phyloP scores from a whole-genome alignment of 2,329 filamentous ascomycete species.

The Talaromyces sp. region DNA sequence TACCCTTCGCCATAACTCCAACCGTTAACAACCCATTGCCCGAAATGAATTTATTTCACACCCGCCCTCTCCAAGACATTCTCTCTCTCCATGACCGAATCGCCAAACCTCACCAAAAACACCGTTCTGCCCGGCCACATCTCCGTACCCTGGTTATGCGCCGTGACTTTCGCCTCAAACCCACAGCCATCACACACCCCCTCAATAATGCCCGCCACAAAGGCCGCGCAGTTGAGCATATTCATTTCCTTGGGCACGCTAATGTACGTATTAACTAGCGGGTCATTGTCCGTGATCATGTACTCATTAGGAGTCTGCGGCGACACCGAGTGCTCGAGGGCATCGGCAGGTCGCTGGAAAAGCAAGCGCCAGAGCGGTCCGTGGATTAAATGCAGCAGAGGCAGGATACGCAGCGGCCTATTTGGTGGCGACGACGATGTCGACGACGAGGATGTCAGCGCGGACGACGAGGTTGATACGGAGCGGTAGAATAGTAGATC shows the following conservation, averaged over 20 bases:
- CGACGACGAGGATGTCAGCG: conserved; percentile 66
- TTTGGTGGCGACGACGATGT: conserved; percentile 63
- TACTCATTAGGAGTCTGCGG: conserved; percentile 86
- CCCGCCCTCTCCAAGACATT: conserved; percentile 64
- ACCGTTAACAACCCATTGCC: not conserved
- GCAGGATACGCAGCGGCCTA: conserved; percentile 80
- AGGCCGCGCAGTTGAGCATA: conserved; percentile 93
- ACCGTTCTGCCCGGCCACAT: conserved; percentile 97
- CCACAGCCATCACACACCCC: conserved; percentile 90
- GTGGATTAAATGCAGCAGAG: conserved; percentile 91
- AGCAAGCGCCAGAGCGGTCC: conserved; percentile 87
- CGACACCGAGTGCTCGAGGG: conserved; percentile 80
- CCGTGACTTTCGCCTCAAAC: conserved; percentile 82
- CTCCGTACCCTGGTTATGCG: conserved; percentile 68
- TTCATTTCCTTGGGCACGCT: conserved; percentile 92
- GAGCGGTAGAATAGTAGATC: conserved; percentile 87
- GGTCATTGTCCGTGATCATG: conserved; percentile 99
- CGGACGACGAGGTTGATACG: conserved; percentile 75
- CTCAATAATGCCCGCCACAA: conserved; percentile 90
- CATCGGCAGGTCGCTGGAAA: conserved; percentile 84
- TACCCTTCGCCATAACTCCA: not conserved
- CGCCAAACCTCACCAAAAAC: conserved; percentile 86
- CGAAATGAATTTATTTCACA: conserved; percentile 33
- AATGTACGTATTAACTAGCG: conserved; percentile 89
- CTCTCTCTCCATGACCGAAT: conserved; percentile 89